Evolutionary conservation across 202 grass and related monocot genomes (phyloP).

Genomic region (Brachypodium distachyon): DNA sequence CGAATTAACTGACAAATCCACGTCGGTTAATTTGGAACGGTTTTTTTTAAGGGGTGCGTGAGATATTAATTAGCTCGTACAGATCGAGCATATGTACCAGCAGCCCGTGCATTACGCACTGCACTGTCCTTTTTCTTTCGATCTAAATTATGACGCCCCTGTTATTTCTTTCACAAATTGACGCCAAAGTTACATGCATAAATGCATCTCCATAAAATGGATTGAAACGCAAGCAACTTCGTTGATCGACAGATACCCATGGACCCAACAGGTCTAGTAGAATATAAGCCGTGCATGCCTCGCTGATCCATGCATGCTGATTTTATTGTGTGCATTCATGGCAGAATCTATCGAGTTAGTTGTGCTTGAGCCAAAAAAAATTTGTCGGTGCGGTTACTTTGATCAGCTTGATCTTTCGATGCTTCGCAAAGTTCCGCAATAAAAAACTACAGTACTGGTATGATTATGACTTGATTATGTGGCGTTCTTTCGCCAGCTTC

Average conservation of each 20-base stretch:
- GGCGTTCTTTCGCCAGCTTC: background rate
- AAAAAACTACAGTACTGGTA: background rate
- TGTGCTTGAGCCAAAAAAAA: background rate
- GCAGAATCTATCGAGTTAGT: constrained; percentile 14
- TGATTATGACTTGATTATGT: background rate
- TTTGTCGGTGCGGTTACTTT: constrained; percentile 32
- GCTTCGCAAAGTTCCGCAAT: background rate
- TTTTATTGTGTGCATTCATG: constrained; percentile 31
- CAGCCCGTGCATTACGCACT: background rate
- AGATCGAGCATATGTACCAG: constrained; percentile 17
- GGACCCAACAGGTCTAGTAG: background rate
- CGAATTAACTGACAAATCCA: no score
- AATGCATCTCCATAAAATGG: background rate
- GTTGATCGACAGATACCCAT: background rate
- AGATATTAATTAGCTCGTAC: constrained; percentile 23
- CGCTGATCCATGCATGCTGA: background rate
- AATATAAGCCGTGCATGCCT: background rate
- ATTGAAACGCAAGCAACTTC: constrained; percentile 10
- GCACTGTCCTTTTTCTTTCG: background rate
- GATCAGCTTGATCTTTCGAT: background rate
- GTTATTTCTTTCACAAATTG: background rate
- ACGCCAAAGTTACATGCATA: background rate
- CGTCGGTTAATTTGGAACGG: no score
- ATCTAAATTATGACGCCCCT: background rate
- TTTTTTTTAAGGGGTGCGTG: no score